phyloP scores from a whole-genome alignment of 257 asterid species.

The Galeopsis tetrahit region DNA sequence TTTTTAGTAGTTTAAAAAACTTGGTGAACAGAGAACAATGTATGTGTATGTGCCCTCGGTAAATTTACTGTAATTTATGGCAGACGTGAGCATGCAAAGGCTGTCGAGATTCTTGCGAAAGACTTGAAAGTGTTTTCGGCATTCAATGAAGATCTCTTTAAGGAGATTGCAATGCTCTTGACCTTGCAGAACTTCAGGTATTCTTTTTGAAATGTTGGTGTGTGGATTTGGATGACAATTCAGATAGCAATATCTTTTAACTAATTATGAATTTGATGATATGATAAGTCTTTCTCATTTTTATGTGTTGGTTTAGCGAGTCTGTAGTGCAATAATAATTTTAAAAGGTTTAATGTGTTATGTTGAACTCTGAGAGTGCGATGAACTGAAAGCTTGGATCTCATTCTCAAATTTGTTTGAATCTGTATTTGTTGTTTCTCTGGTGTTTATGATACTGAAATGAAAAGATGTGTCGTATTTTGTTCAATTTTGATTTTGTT shows the following conservation, averaged over 20 bases:
- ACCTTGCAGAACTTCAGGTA: conserved; percentile 60
- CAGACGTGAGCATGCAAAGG: conserved; percentile 59
- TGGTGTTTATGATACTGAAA: conserved; percentile 6
- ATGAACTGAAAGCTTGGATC: conserved; percentile 1
- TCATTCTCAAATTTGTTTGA: not conserved
- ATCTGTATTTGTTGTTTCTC: conserved; percentile 17
- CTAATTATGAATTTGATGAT: conserved; percentile 15
- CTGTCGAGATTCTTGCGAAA: conserved; percentile 59
- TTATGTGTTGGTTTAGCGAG: not conserved
- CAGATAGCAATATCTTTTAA: conserved; percentile 3
- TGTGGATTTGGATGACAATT: conserved; percentile 28
- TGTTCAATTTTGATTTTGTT: conserved; percentile 1
- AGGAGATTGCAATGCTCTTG: conserved; percentile 55
- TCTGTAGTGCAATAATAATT: not conserved
- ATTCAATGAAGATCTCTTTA: conserved; percentile 49
- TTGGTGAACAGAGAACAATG: conserved; percentile 24
- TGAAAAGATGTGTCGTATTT: not conserved
- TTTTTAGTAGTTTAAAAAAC: not conserved
- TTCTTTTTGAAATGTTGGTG: not conserved
- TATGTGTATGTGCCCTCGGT: not conserved
- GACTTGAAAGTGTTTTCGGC: conserved; percentile 57
- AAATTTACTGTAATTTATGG: conserved; percentile 27
- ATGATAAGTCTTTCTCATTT: not conserved
- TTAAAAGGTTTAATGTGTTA: not conserved
- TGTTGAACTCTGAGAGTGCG: not conserved